phyloP scores from a whole-genome alignment of 23 red algal species.

The Gracilariopsis chorda region DNA sequence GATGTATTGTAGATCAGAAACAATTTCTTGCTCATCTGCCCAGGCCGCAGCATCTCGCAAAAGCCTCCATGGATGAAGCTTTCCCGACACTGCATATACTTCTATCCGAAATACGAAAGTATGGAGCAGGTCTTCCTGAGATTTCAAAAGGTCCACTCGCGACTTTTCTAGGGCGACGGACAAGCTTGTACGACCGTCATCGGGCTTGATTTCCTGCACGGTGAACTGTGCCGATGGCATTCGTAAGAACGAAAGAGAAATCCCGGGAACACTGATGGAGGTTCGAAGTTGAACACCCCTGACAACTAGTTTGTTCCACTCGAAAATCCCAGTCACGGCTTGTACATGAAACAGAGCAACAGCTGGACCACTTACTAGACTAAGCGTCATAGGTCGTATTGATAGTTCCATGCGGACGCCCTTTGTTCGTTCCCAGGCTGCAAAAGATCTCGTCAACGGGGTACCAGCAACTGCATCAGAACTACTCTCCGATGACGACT shows the following conservation, averaged over 20 bases:
- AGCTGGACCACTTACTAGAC: constrained; percentile 41
- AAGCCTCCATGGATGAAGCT: constrained; percentile 44
- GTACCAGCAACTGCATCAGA: constrained; percentile 1
- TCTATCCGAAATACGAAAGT: constrained; percentile 60
- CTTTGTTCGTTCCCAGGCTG: constrained; percentile 67
- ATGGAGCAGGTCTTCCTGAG: constrained; percentile 46
- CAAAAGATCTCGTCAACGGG: constrained; percentile 46
- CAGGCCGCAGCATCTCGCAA: constrained; percentile 41
- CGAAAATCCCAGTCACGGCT: constrained; percentile 48
- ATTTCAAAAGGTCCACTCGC: constrained; percentile 53
- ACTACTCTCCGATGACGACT: background rate
- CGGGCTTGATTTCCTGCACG: constrained; percentile 21
- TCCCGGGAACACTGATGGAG: constrained; percentile 26
- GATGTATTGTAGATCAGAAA: constrained; percentile 48
- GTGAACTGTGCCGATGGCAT: constrained; percentile 57
- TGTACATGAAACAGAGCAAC: constrained; percentile 57
- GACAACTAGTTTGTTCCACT: constrained; percentile 62
- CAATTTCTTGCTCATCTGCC: constrained; percentile 63
- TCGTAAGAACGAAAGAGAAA: constrained; percentile 53
- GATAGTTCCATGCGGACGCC: constrained; percentile 64
- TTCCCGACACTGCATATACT: constrained; percentile 28
- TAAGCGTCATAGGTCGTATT: constrained; percentile 49
- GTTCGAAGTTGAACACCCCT: constrained; percentile 48
- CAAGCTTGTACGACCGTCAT: constrained; percentile 37
- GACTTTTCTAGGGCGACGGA: constrained; percentile 51